Evolutionary conservation across 139 green algal genomes (phyloP), one percentile per base, ranked within the genome.

Genomic region (Closterium sp.): DNA sequence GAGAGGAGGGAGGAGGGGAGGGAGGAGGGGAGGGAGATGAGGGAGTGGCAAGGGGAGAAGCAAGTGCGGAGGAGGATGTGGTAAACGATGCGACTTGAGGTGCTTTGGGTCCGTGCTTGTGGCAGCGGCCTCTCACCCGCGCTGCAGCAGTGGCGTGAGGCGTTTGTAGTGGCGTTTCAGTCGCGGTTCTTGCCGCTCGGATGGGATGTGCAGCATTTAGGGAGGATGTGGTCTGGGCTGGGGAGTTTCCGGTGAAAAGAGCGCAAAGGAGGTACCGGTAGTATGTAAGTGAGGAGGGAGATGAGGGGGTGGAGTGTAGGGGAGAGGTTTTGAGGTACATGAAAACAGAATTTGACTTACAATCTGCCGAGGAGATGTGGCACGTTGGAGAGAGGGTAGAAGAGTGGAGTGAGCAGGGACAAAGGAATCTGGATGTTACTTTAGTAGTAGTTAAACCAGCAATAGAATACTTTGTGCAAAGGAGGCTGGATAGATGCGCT

Each of bases 181-280:
- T 87, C 91, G 32, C 55, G 33, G 34, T 93, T 90, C 30, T 36
- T 93, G 38, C 91, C 91, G n/a, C 23, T 38, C 23, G 91, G 81
- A 0, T 93, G 91, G 91, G 91, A 88, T 36, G 88, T 93, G 10
- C 28, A 90, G 88, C 91, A 93, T 83, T 89, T 89, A 34, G 93
- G 43, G 3, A 2, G 76, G n/a, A 10, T 32, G 25, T 16, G 89
- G 84, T 91, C 89, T 91, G 88, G 88, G 34, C 89, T 91, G 88
- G 88, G 34, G 88, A 91, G 34, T 91, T 91, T 30, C 64, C 55
- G 25, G 88, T 91, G 1, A 88, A 91, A 4, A 91, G 89, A 7
- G 55, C 88, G 16, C 33, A 91, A 28, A 33, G 87, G 21, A 85
- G 81, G n/a, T 32, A 25, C 1, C 21, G 81, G n/a, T 32, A 25